phyloP scores from a whole-genome alignment of 163 green algal genomes.

The Scenedesmus sp. region DNA sequence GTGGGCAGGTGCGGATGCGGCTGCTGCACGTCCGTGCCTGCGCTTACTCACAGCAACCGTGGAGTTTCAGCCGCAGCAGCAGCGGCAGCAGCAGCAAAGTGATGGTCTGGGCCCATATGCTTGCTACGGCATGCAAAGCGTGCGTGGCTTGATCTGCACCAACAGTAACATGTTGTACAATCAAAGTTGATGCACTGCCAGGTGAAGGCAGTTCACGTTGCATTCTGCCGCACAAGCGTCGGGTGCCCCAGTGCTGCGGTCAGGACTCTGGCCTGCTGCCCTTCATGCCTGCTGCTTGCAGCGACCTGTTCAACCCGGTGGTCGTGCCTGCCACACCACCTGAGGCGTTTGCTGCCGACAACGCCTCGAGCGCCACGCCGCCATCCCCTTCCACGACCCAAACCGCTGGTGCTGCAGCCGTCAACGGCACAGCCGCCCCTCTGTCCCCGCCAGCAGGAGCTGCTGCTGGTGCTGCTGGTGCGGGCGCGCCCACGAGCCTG shows the following conservation, averaged over 20 bases:
- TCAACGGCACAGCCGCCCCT: not conserved
- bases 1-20: constrained; percentile 21
- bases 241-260: not conserved
- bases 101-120: too few species aligned
- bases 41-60: too few species aligned
- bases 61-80: too few species aligned
- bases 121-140: too few species aligned
- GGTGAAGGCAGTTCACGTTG: too few species aligned
- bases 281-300: not conserved
- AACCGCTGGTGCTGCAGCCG: not conserved
- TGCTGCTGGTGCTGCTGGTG: not conserved
- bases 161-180: not conserved
- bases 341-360: not conserved
- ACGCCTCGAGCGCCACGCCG: not conserved
- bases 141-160: too few species aligned
- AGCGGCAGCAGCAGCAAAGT: too few species aligned
- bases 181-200: not conserved
- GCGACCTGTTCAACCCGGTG: constrained; percentile 24
- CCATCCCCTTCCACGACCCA: too few species aligned
- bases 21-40: too few species aligned
- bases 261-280: too few species aligned
- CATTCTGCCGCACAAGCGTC: too few species aligned
- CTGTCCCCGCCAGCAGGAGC: not conserved
- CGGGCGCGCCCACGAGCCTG: not conserved
- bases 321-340: constrained; percentile 2